phyloP scores from a whole-genome alignment of 345 rosid genomes.

The Linum trigynum region DNA sequence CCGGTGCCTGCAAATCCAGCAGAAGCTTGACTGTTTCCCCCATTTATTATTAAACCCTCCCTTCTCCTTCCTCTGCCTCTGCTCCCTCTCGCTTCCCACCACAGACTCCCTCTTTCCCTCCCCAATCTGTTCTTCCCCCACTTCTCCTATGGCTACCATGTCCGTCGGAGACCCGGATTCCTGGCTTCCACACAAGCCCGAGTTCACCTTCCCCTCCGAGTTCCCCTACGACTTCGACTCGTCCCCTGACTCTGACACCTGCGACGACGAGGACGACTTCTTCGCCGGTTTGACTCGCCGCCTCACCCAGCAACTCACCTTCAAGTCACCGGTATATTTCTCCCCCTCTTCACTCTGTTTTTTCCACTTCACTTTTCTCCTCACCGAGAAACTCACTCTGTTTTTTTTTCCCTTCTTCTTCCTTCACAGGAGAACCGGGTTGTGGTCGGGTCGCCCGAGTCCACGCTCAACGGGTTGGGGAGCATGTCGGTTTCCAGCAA shows the following conservation, averaged over 20 bases:
- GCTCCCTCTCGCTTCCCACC: neutral
- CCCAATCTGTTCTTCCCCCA: neutral
- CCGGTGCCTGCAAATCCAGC: constrained; percentile 13
- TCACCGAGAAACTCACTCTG: neutral
- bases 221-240: constrained; percentile 26
- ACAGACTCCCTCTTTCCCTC: constrained; percentile 13
- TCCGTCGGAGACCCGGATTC: neutral
- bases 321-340: constrained; percentile 11
- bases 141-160: neutral
- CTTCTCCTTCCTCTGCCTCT: neutral
- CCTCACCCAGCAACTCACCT: constrained; percentile 17
- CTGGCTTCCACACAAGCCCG: constrained; percentile 10
- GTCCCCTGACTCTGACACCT: constrained; percentile 11
- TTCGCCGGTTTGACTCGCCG: constrained; percentile 16
- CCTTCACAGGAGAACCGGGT: constrained; percentile 11
- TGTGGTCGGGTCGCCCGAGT: constrained; percentile 19
- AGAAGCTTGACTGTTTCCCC: constrained; percentile 4
- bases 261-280: constrained; percentile 16
- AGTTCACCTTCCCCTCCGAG: constrained; percentile 18
- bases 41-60: constrained; percentile 12
- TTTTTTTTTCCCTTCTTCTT: neutral
- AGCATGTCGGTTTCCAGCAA: constrained; percentile 21
- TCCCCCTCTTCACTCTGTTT: neutral
- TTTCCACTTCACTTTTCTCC: neutral
- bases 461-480: constrained; percentile 19